These are phyloP conservation scores for Verticillium longisporum DNA, from an alignment of 2,329 filamentous ascomycete species.

Conservation along the genomic window DNA sequence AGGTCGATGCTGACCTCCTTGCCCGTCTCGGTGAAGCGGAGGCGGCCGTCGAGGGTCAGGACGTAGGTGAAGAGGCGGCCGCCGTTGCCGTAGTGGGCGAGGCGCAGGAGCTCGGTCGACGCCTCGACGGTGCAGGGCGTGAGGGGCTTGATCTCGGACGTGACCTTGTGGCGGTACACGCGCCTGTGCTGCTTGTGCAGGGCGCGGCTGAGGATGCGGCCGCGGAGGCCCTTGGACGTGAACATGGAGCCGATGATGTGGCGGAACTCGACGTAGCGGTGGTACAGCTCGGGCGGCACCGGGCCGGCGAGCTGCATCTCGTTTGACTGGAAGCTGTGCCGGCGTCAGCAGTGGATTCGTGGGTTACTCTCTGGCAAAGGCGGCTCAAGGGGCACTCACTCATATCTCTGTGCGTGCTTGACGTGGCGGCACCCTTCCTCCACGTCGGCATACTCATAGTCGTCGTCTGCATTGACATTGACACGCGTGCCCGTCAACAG, in stretches of 20 bases:
- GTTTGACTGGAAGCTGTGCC: slow-evolving; percentile 78
- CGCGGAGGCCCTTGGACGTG: slow-evolving; percentile 67
- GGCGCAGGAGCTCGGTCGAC: slow-evolving; percentile 75
- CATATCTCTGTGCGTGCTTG: slow-evolving; percentile 56
- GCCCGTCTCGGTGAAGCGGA: slow-evolving; percentile 91
- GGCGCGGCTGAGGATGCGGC: slow-evolving; percentile 73
- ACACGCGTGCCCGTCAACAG: slow-evolving; percentile 68
- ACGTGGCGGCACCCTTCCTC: slow-evolving; percentile 14
- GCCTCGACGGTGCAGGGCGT: slow-evolving; percentile 61
- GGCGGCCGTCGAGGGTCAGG: slow-evolving; percentile 75
- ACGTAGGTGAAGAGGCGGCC: slow-evolving; percentile 89
- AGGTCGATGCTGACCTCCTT: slow-evolving; percentile 94
- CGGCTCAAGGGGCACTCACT: slow-evolving; percentile 44
- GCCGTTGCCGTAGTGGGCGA: slow-evolving; percentile 80
- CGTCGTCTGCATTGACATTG: slow-evolving; percentile 47
- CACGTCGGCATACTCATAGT: slow-evolving; percentile 23
- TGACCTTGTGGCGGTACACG: slow-evolving; percentile 83
- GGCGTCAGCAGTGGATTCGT: background rate
- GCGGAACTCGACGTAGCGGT: slow-evolving; percentile 88
- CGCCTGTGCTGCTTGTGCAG: slow-evolving; percentile 85
- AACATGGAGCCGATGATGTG: slow-evolving; percentile 90
- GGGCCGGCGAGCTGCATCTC: slow-evolving; percentile 84
- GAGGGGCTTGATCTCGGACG: slow-evolving; percentile 31
- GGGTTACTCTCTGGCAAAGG: too few species aligned
- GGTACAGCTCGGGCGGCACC: slow-evolving; percentile 73